Percentiles rank a stretch among this genome's conserved stretches.
Evolutionary conservation across 371 early-diverging fungal species (phyloP).

Genomic region (Nematocida displodere): DNA sequence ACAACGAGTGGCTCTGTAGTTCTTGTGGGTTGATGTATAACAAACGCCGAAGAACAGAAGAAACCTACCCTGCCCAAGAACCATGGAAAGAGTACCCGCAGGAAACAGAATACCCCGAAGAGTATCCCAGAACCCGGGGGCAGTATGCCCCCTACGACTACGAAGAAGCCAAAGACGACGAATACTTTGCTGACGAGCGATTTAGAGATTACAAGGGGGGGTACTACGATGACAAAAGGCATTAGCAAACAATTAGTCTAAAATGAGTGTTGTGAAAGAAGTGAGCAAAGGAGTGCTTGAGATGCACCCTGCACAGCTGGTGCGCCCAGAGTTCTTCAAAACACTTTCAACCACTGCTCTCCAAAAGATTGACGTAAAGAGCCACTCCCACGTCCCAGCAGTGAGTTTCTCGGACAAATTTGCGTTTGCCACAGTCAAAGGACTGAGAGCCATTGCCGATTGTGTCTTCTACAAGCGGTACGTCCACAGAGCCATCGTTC

Average conservation of each 20-base stretch:
- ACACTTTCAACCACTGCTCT: conserved; percentile 35
- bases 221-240: conserved; percentile 16
- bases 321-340: conserved; percentile 34
- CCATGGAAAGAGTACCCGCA: conserved; percentile 29
- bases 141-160: background rate
- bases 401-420: conserved; percentile 68
- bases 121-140: background rate
- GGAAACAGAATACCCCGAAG: background rate
- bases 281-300: background rate
- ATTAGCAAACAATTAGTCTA: background rate
- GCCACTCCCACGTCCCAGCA: conserved; percentile 64
- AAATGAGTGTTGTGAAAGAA: background rate
- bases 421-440: conserved; percentile 70
- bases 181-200: conserved; percentile 22
- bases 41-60: background rate
- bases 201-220: conserved; percentile 26
- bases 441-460: conserved; percentile 71
- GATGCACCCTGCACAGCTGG: conserved; percentile 43
- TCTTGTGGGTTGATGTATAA: conserved; percentile 47
- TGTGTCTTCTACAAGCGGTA: conserved; percentile 73
- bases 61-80: conserved; percentile 5
- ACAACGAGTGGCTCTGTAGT: conserved; percentile 50
- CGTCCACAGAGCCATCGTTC: conserved; percentile 74
- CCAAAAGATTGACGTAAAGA: conserved; percentile 28
- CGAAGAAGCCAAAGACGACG: conserved; percentile 34